These are phyloP conservation scores for Chaetomium olivaceum DNA, from an alignment of 2,329 filamentous ascomycete genomes.

Conservation along the genomic window DNA sequence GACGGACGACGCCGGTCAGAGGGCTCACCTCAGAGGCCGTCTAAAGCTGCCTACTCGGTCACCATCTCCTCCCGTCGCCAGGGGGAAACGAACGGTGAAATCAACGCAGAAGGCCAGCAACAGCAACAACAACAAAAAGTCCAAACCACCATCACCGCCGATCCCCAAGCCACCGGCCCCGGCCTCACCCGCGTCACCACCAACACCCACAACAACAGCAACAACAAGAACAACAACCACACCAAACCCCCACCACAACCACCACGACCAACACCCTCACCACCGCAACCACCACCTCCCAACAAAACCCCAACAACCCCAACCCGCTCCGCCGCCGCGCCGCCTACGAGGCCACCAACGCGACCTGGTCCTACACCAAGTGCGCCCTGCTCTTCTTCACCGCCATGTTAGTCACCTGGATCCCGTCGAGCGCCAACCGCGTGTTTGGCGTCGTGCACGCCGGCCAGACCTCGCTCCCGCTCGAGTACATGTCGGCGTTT, in stretches of 20 bases:
- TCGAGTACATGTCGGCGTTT: conserved; percentile 70
- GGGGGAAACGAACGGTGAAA: conserved; percentile 32
- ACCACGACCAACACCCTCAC: conserved; percentile 23
- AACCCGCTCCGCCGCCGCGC: conserved; percentile 39
- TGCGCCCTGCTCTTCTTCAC: conserved; percentile 71
- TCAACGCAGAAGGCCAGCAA: conserved; percentile 12
- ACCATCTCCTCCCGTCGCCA: conserved; percentile 47
- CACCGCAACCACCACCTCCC: neutral
- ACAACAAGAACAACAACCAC: conserved; percentile 6
- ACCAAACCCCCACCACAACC: neutral
- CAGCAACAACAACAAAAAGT: neutral
- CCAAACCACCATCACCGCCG: conserved; percentile 27
- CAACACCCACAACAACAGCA: conserved; percentile 20
- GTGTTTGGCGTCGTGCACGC: conserved; percentile 67
- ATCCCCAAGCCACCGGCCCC: conserved; percentile 23
- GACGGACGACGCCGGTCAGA: conserved; percentile 32
- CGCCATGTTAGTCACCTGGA: conserved; percentile 71
- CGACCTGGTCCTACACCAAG: conserved; percentile 69
- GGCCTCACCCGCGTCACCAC: conserved; percentile 18
- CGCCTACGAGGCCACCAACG: conserved; percentile 58
- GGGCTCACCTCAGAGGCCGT: conserved; percentile 12
- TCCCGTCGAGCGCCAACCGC: conserved; percentile 75
- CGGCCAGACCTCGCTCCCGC: conserved; percentile 52
- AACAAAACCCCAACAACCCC: conserved; percentile 9
- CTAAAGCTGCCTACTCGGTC: conserved; percentile 48